A percentile compares a stretch with the other conserved stretches of the same genome.
Evolutionary conservation across 106 monocot species (phyloP).

Genomic region (Dendrobium nobile): DNA sequence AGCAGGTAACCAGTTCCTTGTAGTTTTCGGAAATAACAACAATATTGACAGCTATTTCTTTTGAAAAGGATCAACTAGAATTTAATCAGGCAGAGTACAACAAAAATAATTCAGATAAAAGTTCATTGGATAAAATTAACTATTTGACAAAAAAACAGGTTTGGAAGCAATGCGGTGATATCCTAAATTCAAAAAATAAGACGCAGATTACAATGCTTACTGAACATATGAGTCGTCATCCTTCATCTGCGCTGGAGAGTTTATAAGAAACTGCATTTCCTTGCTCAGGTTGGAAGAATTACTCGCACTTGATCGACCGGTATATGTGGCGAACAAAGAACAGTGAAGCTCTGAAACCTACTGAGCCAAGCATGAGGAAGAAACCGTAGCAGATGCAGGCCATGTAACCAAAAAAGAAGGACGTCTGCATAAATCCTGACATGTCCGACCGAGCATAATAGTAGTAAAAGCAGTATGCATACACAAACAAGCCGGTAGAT

Average conservation of each 20-base stretch:
- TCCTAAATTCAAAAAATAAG: not conserved
- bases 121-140: not conserved
- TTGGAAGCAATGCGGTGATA: not conserved
- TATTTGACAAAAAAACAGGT: not conserved
- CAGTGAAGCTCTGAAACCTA: constrained; percentile 46
- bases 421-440: constrained; percentile 69
- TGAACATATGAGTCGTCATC: not conserved
- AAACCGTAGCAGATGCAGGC: constrained; percentile 73
- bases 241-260: not conserved
- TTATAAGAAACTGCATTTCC: not conserved
- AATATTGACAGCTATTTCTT: not conserved
- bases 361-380: constrained; percentile 58
- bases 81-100: not conserved
- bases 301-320: constrained; percentile 46
- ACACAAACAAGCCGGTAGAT: constrained; percentile 49
- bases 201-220: not conserved
- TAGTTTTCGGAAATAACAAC: no score
- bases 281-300: not conserved
- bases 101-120: not conserved
- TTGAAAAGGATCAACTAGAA: not conserved
- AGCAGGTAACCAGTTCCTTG: no score
- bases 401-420: constrained; percentile 76
- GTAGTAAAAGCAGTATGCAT: constrained; percentile 58
- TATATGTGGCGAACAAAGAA: constrained; percentile 61
- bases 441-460: constrained; percentile 56